phyloP scores from a whole-genome alignment of 1,284 basidiomycete genomes.

The Cryptococcus neoformans region DNA sequence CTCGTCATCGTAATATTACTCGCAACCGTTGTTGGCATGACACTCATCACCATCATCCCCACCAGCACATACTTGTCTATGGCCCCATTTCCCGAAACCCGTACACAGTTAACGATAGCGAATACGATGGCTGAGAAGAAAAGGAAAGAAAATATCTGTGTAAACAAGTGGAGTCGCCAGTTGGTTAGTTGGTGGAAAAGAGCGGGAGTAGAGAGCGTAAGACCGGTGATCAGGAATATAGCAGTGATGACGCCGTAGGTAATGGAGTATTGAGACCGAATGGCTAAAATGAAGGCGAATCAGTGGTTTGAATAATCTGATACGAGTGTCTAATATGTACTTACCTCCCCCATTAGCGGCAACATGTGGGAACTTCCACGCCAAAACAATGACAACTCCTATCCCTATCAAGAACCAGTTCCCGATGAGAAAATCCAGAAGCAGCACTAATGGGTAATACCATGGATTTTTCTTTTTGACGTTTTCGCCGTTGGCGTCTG shows the following conservation, averaged over 20 bases:
- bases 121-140: constrained; percentile 36
- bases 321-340: constrained; percentile 1
- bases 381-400: constrained; percentile 25
- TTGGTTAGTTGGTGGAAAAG: constrained; percentile 25
- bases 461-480: constrained; percentile 3
- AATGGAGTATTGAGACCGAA: constrained; percentile 24
- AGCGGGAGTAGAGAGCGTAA: constrained; percentile 27
- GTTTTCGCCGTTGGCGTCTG: constrained; percentile 2
- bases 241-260: constrained; percentile 36
- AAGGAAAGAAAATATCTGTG: constrained; percentile 34
- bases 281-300: constrained; percentile 7
- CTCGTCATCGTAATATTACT: constrained; percentile 43
- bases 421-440: constrained; percentile 5
- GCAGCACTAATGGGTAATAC: constrained; percentile 9
- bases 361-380: constrained; percentile 27
- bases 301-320: not conserved
- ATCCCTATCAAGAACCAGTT: constrained; percentile 37
- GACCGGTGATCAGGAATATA: constrained; percentile 44
- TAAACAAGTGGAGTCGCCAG: constrained; percentile 36
- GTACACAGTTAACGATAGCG: constrained; percentile 28
- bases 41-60: constrained; percentile 36
- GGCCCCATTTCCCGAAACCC: constrained; percentile 16
- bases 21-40: constrained; percentile 33
- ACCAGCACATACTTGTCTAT: constrained; percentile 34
- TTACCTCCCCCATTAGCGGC: constrained; percentile 22